Evolutionary conservation across 805 yeast species (phyloP).

Genomic region (Candida tibetensis): DNA sequence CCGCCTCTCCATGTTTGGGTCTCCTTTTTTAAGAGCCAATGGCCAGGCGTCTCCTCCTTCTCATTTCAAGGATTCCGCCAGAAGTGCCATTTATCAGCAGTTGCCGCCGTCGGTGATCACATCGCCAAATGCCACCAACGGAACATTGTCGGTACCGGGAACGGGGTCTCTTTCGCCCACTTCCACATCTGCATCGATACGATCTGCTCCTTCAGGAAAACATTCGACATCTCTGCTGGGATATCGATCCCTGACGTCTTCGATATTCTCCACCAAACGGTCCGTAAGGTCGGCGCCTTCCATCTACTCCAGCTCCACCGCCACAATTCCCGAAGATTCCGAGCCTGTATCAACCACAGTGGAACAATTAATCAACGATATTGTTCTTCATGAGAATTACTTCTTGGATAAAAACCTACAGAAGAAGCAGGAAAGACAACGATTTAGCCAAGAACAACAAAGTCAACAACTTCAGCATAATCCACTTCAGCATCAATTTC

Average conservation of each 20-base stretch:
- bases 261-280: conserved; percentile 35
- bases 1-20: conserved; percentile 31
- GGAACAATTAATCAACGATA: conserved; percentile 43
- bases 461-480: background rate
- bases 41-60: conserved; percentile 33
- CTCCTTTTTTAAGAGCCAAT: conserved; percentile 24
- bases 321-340: conserved; percentile 44
- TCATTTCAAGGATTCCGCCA: conserved; percentile 41
- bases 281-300: conserved; percentile 44
- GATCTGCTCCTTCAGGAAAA: conserved; percentile 40
- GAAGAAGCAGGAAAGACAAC: conserved; percentile 11
- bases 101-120: conserved; percentile 29
- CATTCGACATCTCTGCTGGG: conserved; percentile 20
- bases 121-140: conserved; percentile 19
- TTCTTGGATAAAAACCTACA: conserved; percentile 14
- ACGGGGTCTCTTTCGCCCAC: background rate
- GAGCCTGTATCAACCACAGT: conserved; percentile 42
- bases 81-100: conserved; percentile 44
- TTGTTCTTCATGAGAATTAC: conserved; percentile 35
- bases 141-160: background rate
- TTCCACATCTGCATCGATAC: conserved; percentile 22
- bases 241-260: conserved; percentile 35
- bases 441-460: conserved; percentile 1
- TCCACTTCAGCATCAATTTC: background rate
- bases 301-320: conserved; percentile 39